Conservation (phyloP, 2,329 filamentous ascomycete genomes). For the Coleophoma cylindrospora region DNA sequence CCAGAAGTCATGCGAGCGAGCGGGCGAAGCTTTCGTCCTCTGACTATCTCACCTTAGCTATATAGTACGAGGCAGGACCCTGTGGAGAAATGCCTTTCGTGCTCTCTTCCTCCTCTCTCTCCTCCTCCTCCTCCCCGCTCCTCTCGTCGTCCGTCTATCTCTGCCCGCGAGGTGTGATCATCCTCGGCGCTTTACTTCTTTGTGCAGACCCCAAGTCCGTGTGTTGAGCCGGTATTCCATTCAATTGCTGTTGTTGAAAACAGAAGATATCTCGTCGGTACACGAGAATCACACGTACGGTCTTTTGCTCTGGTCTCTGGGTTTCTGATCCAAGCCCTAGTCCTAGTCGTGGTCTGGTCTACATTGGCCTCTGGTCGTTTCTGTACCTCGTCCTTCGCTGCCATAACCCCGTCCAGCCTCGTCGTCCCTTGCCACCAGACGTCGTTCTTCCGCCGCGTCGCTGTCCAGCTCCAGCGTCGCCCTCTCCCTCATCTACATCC, state of each 20-base stretch:
- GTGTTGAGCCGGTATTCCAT: conserved; percentile 9
- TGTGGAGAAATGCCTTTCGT: not conserved
- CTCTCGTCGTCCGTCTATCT: conserved; percentile 7
- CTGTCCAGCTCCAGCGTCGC: not conserved
- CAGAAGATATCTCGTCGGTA: conserved; percentile 4
- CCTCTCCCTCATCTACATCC: not conserved
- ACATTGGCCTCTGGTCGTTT: not conserved
- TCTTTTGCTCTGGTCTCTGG: conserved; percentile 17
- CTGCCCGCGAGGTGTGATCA: not conserved
- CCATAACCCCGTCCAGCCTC: conserved; percentile 2
- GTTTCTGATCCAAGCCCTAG: not conserved
- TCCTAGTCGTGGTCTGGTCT: too few species aligned
- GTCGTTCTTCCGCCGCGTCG: not conserved
- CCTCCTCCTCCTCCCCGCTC: conserved; percentile 6
- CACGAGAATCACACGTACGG: conserved; percentile 10
- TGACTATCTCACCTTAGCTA: not conserved
- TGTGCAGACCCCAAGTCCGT: conserved; percentile 2
- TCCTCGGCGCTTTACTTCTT: not conserved
- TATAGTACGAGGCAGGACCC: conserved; percentile 1
- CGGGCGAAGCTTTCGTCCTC: not conserved
- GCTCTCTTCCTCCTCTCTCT: not conserved
- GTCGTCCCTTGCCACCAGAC: conserved; percentile 1
- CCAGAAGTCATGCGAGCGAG: not conserved
- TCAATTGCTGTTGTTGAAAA: not conserved
- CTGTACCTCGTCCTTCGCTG: conserved; percentile 2